Percentiles rank a stretch among this genome's conserved stretches.
Conservation (phyloP, 176 grass and related monocot genomes). For the Triticum aestivum region IWGSC_CS_RefSeq_v2.1 NC_057798.1:681232107-681232606, state of each 20-base stretch:
- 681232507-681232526: not conserved
- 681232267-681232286: not conserved
- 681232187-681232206: constrained; percentile 5
- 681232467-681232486: not conserved
- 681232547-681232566: too few relatives aligned
- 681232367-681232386: too few relatives aligned
- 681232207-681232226: constrained; percentile 24
- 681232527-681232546: too few relatives aligned
- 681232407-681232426: too few relatives aligned
- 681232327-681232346: too few relatives aligned
- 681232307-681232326: not conserved
- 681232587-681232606: too few relatives aligned
- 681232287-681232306: not conserved
- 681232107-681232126: not conserved
- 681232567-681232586: too few relatives aligned
- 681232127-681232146: not conserved
- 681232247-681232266: constrained; percentile 19
- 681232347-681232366: too few relatives aligned
- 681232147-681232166: not conserved
- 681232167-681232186: constrained; percentile 19
- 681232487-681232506: not conserved
- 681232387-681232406: too few relatives aligned
- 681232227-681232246: constrained; percentile 1
- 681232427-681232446: too few relatives aligned
- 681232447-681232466: not conserved